A percentile compares a stretch with the other conserved stretches of the same genome.
phyloP scores from a whole-genome alignment of 441 rosid species.

The Aleurites moluccanus region DNA sequence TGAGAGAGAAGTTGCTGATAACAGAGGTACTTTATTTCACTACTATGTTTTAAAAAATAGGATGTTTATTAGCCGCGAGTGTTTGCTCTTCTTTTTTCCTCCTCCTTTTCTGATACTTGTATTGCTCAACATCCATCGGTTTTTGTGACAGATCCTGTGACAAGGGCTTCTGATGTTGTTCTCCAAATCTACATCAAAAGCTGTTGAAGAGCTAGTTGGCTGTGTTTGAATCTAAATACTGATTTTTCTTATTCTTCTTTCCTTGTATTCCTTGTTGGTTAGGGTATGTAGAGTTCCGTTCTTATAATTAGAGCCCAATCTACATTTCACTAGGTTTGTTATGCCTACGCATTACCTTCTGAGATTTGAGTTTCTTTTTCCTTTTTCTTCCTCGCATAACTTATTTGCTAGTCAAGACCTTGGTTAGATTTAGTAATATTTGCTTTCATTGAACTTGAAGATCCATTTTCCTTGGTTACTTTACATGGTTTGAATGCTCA shows the following conservation, averaged over 20 bases:
- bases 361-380: background rate
- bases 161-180: background rate
- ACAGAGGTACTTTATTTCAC: constrained; percentile 21
- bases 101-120: background rate
- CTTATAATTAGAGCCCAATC: background rate
- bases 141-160: background rate
- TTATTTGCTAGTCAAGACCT: background rate
- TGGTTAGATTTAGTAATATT: background rate
- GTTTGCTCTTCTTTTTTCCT: background rate
- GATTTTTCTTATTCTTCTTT: background rate
- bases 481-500: background rate
- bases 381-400: background rate
- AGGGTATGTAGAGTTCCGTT: background rate
- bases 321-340: background rate
- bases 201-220: background rate
- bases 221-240: background rate
- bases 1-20: background rate
- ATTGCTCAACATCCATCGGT: background rate
- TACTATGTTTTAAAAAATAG: background rate
- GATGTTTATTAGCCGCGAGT: background rate
- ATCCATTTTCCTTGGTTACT: background rate
- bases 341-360: background rate
- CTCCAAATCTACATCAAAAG: background rate
- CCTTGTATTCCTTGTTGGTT: background rate
- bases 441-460: background rate